These are phyloP conservation scores for Cryphonectria nitschkei DNA, from an alignment of 2,329 filamentous ascomycete species.

Conservation along the genomic window DNA sequence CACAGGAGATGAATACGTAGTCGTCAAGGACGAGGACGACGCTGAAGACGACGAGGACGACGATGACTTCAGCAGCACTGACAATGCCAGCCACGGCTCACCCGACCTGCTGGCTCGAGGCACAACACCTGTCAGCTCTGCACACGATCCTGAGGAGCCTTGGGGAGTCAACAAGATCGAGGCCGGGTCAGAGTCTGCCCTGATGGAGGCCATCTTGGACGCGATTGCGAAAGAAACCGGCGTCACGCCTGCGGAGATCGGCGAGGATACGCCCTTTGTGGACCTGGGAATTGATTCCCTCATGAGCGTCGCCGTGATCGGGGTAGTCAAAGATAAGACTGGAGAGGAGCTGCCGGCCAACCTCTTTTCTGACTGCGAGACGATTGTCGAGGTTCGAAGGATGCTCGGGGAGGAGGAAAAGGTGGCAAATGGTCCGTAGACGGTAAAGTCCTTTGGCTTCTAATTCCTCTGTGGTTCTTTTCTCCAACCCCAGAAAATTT, in stretches of 20 bases:
- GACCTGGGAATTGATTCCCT: conserved; percentile 34
- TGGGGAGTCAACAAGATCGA: background rate
- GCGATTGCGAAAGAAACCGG: conserved; percentile 15
- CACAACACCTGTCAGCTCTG: background rate
- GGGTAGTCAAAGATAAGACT: conserved; percentile 7
- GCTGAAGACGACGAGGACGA: background rate
- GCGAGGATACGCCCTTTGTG: conserved; percentile 32
- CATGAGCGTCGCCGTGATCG: conserved; percentile 32
- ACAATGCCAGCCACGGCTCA: background rate
- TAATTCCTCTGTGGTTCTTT: background rate
- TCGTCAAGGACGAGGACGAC: background rate
- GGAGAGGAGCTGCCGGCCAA: conserved; percentile 12
- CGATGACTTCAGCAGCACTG: background rate
- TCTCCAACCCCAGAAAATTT: background rate
- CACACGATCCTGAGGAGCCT: background rate
- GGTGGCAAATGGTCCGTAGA: background rate
- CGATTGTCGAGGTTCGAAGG: conserved; percentile 1
- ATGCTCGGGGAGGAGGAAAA: background rate
- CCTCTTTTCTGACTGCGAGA: conserved; percentile 4
- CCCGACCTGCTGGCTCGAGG: background rate
- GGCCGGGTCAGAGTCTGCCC: background rate
- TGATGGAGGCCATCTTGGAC: background rate
- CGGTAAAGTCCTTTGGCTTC: conserved; percentile 1
- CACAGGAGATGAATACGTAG: background rate
- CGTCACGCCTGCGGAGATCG: conserved; percentile 33